phyloP scores from a whole-genome alignment of 1,139 yeast species.

The Trichomonascaceae sp. region DNA sequence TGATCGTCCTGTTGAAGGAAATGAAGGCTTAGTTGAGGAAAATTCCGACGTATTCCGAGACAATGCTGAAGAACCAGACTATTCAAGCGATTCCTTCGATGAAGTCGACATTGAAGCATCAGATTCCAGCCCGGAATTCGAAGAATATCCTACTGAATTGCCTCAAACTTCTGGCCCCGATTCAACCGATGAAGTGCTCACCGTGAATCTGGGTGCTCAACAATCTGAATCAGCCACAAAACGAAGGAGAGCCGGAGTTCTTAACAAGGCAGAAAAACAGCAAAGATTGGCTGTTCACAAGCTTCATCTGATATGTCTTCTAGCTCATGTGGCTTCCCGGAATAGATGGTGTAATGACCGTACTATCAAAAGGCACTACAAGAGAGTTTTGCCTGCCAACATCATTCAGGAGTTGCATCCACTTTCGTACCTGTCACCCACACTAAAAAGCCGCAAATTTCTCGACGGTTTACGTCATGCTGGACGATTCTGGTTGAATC shows the following conservation, averaged over 20 bases:
- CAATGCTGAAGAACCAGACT: not conserved
- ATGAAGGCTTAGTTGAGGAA: not conserved
- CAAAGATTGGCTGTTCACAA: conserved; percentile 54
- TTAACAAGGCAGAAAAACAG: conserved; percentile 48
- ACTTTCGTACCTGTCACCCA: conserved; percentile 35
- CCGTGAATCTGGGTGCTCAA: not conserved
- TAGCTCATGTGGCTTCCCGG: conserved; percentile 59
- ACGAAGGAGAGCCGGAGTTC: conserved; percentile 11
- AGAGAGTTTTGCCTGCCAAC: conserved; percentile 43
- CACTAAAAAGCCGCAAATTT: conserved; percentile 57
- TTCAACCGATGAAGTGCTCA: not conserved
- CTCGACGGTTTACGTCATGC: conserved; percentile 67
- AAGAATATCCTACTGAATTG: not conserved
- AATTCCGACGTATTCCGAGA: not conserved
- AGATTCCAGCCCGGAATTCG: not conserved
- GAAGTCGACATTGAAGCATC: conserved; percentile 11
- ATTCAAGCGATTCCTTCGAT: not conserved
- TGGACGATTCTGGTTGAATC: conserved; percentile 55
- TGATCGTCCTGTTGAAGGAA: not conserved
- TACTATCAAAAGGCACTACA: conserved; percentile 28
- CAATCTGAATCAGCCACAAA: not conserved
- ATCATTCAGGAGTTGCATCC: conserved; percentile 46
- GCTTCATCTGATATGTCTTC: conserved; percentile 49
- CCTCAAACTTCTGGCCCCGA: not conserved
- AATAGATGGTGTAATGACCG: conserved; percentile 70